A percentile compares a stretch with the other conserved stretches of the same genome.
Evolutionary conservation across 1,284 basidiomycete species (phyloP).

Genomic region (Ustilago loliicola): DNA sequence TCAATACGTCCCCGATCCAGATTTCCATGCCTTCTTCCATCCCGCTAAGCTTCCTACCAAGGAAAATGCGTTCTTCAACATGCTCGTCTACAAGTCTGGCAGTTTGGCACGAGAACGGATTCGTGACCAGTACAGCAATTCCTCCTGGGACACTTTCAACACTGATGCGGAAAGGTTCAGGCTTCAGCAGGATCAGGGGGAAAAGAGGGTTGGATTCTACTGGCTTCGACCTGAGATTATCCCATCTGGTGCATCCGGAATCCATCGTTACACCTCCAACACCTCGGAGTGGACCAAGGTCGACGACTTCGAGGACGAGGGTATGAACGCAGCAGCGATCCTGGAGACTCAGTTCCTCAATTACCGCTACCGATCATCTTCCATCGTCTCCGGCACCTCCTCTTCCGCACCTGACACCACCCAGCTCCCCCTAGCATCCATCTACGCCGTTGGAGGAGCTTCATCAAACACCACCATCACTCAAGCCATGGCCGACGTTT

Average conservation of each 20-base stretch:
- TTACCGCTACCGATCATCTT: slow-evolving; percentile 78
- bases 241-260: slow-evolving; percentile 78
- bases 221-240: slow-evolving; percentile 88
- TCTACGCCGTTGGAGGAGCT: slow-evolving; percentile 85
- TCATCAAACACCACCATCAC: slow-evolving; percentile 81
- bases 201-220: slow-evolving; percentile 75
- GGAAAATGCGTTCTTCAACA: slow-evolving; percentile 71
- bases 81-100: slow-evolving; percentile 73
- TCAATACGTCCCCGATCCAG: slow-evolving; percentile 71
- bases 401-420: slow-evolving; percentile 19
- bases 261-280: slow-evolving; percentile 76
- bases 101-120: slow-evolving; percentile 78
- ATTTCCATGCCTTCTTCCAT: slow-evolving; percentile 74
- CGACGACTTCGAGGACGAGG: slow-evolving; percentile 68
- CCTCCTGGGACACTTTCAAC: slow-evolving; percentile 82
- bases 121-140: slow-evolving; percentile 77
- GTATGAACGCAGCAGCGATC: slow-evolving; percentile 82
- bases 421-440: slow-evolving; percentile 74
- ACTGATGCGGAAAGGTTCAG: slow-evolving; percentile 73
- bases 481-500: slow-evolving; percentile 82
- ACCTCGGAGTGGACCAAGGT: slow-evolving; percentile 49
- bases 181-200: slow-evolving; percentile 2
- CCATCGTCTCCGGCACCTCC: slow-evolving; percentile 75
- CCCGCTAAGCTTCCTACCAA: slow-evolving; percentile 67
- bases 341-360: slow-evolving; percentile 87